These are phyloP conservation scores for Stephania cephalantha DNA, from an alignment of 164 flowering plant genomes.

Conservation along the genomic window DNA sequence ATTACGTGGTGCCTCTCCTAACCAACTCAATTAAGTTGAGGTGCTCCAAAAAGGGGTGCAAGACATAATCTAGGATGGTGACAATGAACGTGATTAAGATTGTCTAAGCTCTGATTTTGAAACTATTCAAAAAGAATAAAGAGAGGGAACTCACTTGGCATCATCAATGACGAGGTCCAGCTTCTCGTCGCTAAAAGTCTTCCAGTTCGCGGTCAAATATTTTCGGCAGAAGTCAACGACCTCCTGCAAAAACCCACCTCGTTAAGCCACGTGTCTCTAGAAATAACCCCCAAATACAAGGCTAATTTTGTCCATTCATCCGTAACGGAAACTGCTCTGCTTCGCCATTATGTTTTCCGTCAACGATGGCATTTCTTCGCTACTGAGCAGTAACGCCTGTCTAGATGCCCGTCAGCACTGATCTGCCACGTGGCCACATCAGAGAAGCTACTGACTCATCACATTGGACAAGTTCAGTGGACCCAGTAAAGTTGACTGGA, in stretches of 20 bases:
- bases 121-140: neutral
- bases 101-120: no score
- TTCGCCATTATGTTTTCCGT: neutral
- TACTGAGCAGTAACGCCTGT: neutral
- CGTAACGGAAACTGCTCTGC: neutral
- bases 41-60: no score
- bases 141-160: slow-evolving; percentile 51
- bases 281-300: neutral
- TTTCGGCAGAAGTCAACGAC: slow-evolving; percentile 78
- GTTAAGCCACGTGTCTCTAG: slow-evolving; percentile 1
- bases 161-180: slow-evolving; percentile 72
- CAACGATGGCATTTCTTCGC: neutral
- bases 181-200: slow-evolving; percentile 54
- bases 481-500: neutral
- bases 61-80: no score
- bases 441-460: neutral
- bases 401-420: neutral
- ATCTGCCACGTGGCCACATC: neutral
- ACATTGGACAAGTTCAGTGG: neutral
- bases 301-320: neutral
- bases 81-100: no score
- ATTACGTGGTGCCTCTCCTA: no score
- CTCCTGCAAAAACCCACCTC: slow-evolving; percentile 40
- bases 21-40: no score
- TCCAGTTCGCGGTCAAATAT: slow-evolving; percentile 47